phyloP scores from a whole-genome alignment of 768 basidiomycete species.

The Rhizopogon vulgaris region DNA sequence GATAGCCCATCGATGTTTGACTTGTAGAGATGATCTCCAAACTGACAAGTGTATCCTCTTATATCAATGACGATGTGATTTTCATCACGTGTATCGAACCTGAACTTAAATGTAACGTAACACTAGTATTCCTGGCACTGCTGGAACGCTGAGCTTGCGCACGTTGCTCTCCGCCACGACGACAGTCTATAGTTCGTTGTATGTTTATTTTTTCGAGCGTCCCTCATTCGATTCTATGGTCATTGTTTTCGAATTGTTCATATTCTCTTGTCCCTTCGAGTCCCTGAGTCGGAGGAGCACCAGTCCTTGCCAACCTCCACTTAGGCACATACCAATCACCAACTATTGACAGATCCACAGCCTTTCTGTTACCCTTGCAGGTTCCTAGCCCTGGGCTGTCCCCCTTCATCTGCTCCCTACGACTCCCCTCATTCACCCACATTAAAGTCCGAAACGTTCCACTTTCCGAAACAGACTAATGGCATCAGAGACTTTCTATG shows the following conservation, averaged over 20 bases:
- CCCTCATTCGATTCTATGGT: background rate
- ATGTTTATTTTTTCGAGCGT: too few relatives aligned
- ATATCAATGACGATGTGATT: conserved; percentile 9
- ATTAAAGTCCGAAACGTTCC: background rate
- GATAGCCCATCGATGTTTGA: conserved; percentile 31
- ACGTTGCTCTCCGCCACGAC: background rate
- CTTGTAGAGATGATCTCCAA: conserved; percentile 1
- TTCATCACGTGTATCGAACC: conserved; percentile 3
- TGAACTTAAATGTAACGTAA: background rate
- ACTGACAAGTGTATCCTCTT: conserved; percentile 6
- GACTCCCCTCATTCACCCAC: background rate
- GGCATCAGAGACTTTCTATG: background rate
- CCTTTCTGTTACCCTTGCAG: background rate
- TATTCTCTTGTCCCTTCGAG: background rate
- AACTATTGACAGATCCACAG: background rate
- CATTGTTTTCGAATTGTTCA: background rate
- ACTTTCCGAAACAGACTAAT: background rate
- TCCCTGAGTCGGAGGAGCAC: too few relatives aligned
- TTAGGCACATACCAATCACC: background rate
- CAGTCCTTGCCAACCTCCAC: too few relatives aligned
- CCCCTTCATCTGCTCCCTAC: too few relatives aligned
- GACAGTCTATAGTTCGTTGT: background rate
- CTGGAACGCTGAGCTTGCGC: background rate
- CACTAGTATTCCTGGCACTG: too few relatives aligned
- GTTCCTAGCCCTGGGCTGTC: background rate